phyloP scores from a whole-genome alignment of 169 alveolate genomes.

The Neospora caninum region DNA sequence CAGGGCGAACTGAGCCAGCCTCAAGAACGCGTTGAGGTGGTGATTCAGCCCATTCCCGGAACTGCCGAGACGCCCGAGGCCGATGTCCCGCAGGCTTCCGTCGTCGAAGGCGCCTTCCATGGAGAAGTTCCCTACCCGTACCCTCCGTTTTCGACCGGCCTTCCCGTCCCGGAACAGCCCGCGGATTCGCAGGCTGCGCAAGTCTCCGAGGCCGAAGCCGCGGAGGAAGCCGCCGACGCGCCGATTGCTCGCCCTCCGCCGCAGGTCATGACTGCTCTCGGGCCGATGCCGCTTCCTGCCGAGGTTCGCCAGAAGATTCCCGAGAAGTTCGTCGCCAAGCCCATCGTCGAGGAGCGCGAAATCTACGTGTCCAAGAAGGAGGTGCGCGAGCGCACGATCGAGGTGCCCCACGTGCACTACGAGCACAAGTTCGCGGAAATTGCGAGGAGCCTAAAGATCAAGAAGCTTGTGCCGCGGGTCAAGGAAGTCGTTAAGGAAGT shows the following conservation, averaged over 20 bases:
- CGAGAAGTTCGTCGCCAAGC: slow-evolving; percentile 86
- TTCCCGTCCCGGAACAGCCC: slow-evolving; percentile 52
- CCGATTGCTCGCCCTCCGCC: slow-evolving; percentile 76
- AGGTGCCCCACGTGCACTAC: slow-evolving; percentile 86
- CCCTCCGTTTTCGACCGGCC: slow-evolving; percentile 34
- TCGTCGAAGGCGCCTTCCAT: slow-evolving; percentile 3
- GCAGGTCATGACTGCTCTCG: slow-evolving; percentile 86
- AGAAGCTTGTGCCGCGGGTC: slow-evolving; percentile 80
- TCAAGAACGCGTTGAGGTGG: neutral
- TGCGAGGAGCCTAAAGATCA: slow-evolving; percentile 76
- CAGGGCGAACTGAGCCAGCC: slow-evolving; percentile 22
- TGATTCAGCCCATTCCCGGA: neutral
- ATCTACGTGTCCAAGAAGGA: slow-evolving; percentile 85
- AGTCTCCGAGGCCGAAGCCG: neutral
- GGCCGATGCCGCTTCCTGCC: slow-evolving; percentile 86
- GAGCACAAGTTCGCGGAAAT: slow-evolving; percentile 84
- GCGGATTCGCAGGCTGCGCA: slow-evolving; percentile 4
- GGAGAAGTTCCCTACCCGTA: slow-evolving; percentile 34
- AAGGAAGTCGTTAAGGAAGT: slow-evolving; percentile 82
- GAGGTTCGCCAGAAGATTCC: slow-evolving; percentile 83
- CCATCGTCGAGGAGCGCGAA: slow-evolving; percentile 85
- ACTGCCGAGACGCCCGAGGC: neutral
- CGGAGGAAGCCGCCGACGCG: neutral
- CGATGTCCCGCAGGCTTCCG: neutral
- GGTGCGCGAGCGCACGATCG: slow-evolving; percentile 83